These are phyloP conservation scores for Phytophthora litchii DNA, from an alignment of 352 stramenopile species.

Conservation along the genomic window DNA sequence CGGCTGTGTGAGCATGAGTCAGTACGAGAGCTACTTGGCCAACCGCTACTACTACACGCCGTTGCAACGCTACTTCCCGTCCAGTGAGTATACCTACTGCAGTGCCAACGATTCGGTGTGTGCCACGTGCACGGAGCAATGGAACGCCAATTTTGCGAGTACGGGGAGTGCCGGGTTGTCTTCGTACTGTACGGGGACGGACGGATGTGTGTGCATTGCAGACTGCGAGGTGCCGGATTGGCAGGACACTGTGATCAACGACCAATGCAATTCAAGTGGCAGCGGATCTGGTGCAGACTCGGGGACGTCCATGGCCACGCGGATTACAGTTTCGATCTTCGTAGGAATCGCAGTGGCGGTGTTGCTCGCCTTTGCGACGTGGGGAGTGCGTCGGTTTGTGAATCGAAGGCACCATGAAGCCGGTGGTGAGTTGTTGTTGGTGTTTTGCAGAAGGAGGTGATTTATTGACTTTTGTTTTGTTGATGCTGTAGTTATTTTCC, in stretches of 20 bases:
- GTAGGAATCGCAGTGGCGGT: conserved; percentile 31
- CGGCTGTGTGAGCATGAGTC: conserved; percentile 42
- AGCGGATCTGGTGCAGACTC: conserved; percentile 4
- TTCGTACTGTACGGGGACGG: conserved; percentile 38
- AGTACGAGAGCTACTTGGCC: conserved; percentile 40
- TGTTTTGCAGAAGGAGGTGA: background rate
- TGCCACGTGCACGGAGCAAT: conserved; percentile 32
- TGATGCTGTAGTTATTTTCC: conserved; percentile 16
- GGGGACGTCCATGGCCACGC: conserved; percentile 25
- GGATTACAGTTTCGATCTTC: conserved; percentile 33
- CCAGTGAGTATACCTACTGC: conserved; percentile 50
- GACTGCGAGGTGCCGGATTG: conserved; percentile 42
- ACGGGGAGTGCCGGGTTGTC: conserved; percentile 27
- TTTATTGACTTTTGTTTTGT: conserved; percentile 1
- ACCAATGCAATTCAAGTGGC: conserved; percentile 25
- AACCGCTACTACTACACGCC: conserved; percentile 53
- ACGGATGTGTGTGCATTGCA: conserved; percentile 49
- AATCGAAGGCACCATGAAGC: conserved; percentile 4
- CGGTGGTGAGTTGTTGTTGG: conserved; percentile 14
- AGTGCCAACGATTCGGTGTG: conserved; percentile 42
- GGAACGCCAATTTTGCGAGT: conserved; percentile 34
- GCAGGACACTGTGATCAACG: conserved; percentile 30
- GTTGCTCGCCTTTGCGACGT: conserved; percentile 31
- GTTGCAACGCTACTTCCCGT: conserved; percentile 49
- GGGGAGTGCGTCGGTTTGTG: conserved; percentile 26